Conservation (phyloP, 495 filamentous ascomycete species). For the Lentithecium fluviatile region DNA sequence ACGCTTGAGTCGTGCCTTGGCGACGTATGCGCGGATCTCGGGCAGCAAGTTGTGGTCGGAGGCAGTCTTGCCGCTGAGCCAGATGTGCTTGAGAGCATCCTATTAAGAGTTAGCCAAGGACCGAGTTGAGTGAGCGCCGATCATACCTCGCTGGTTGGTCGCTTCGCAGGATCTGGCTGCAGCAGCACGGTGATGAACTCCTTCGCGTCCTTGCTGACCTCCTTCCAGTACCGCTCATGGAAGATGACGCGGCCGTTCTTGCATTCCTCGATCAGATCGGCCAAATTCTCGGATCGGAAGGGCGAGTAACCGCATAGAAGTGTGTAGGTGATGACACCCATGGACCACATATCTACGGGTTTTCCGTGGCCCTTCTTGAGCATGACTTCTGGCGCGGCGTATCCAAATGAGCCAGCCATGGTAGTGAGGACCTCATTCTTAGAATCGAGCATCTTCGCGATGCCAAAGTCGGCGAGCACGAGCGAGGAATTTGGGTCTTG, state of each 20-base stretch:
- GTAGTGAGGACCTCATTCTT: constrained; percentile 90
- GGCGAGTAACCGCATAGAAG: constrained; percentile 98
- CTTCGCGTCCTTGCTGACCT: constrained; percentile 94
- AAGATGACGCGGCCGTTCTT: constrained; percentile 85
- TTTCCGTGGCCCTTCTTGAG: constrained; percentile 96
- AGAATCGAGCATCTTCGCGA: constrained; percentile 95
- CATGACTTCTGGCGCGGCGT: constrained; percentile 98
- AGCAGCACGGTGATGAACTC: constrained; percentile 85
- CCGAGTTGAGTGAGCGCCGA: neutral
- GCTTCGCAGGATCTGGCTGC: constrained; percentile 72
- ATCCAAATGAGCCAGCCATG: constrained; percentile 98
- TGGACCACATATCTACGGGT: constrained; percentile 99
- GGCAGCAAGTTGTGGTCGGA: constrained; percentile 95
- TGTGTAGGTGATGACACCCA: constrained; percentile 98
- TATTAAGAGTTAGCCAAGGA: constrained; percentile 35
- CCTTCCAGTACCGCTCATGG: constrained; percentile 98
- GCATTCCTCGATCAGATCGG: constrained; percentile 95
- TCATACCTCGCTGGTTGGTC: constrained; percentile 71
- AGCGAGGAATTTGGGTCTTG: constrained; percentile 72
- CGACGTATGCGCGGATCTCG: constrained; percentile 92
- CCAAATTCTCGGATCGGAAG: constrained; percentile 90
- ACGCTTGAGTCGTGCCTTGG: constrained; percentile 82
- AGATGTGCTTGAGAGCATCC: constrained; percentile 79
- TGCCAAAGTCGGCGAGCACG: constrained; percentile 96
- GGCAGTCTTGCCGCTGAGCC: constrained; percentile 88